Conservation (phyloP, 371 early-diverging fungal species). For the Synchytrium microbalum region DNA sequence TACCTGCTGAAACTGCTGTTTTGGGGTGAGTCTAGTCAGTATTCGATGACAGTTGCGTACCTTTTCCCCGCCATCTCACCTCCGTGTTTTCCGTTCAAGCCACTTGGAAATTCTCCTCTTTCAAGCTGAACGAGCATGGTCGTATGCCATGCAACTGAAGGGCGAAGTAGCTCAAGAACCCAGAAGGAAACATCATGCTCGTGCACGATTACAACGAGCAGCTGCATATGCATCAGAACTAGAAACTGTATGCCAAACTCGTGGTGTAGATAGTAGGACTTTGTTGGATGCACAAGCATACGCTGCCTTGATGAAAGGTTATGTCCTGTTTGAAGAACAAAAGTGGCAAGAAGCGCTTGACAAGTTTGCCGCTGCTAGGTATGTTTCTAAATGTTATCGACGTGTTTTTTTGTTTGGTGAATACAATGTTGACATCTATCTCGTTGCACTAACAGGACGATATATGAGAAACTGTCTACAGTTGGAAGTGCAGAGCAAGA, state of each 20-base stretch:
- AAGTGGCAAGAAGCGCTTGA: constrained; percentile 62
- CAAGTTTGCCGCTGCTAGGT: constrained; percentile 53
- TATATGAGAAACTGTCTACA: constrained; percentile 57
- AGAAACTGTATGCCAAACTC: constrained; percentile 28
- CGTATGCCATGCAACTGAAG: constrained; percentile 71
- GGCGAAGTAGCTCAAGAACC: constrained; percentile 47
- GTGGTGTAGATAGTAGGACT: constrained; percentile 45
- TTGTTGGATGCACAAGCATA: constrained; percentile 65
- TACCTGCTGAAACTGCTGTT: constrained; percentile 39
- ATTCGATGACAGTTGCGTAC: constrained; percentile 2
- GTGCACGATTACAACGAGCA: constrained; percentile 58
- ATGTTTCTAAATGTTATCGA: constrained; percentile 11
- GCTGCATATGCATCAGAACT: constrained; percentile 45
- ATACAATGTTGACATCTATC: too few species aligned
- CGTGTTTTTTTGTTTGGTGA: too few species aligned
- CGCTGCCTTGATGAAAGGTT: constrained; percentile 57
- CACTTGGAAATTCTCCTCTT: constrained; percentile 56
- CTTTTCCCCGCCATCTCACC: constrained; percentile 1
- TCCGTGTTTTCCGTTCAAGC: constrained; percentile 17
- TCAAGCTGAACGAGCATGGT: constrained; percentile 64
- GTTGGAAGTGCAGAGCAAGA: constrained; percentile 13
- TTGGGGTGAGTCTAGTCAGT: constrained; percentile 36
- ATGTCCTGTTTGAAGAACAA: constrained; percentile 57
- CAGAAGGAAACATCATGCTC: constrained; percentile 58
- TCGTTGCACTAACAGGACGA: constrained; percentile 34